These are phyloP conservation scores for Exophiala sp. DNA, from an alignment of 2,329 filamentous ascomycete species.

Conservation along the genomic window DNA sequence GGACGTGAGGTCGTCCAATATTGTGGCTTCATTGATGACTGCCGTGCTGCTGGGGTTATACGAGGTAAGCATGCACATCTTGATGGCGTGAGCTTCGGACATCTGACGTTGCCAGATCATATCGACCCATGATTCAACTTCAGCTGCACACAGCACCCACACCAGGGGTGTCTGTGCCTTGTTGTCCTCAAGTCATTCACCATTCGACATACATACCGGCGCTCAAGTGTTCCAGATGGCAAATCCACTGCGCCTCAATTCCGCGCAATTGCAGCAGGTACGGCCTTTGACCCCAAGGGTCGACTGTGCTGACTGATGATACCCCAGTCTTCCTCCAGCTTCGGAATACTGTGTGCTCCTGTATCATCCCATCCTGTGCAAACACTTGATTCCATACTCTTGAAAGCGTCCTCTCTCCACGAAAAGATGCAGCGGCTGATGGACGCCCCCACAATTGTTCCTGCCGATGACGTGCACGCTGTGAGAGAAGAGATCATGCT, in stretches of 20 bases:
- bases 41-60: neutral
- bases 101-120: neutral
- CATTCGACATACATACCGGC: neutral
- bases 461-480: neutral
- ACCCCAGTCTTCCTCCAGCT: neutral
- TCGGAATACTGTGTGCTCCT: neutral
- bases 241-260: neutral
- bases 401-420: neutral
- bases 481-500: neutral
- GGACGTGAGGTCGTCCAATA: neutral
- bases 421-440: neutral
- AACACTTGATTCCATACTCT: neutral
- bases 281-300: neutral
- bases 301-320: neutral
- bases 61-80: neutral
- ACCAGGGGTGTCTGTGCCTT: neutral
- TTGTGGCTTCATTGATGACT: neutral
- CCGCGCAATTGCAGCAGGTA: neutral
- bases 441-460: neutral
- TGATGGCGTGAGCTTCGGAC: too few relatives aligned
- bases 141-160: neutral
- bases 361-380: neutral
- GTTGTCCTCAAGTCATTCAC: neutral
- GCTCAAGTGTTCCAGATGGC: neutral
- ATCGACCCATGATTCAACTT: neutral